Conservation (phyloP, 495 filamentous ascomycete genomes). For the Penicillium daleae region DNA sequence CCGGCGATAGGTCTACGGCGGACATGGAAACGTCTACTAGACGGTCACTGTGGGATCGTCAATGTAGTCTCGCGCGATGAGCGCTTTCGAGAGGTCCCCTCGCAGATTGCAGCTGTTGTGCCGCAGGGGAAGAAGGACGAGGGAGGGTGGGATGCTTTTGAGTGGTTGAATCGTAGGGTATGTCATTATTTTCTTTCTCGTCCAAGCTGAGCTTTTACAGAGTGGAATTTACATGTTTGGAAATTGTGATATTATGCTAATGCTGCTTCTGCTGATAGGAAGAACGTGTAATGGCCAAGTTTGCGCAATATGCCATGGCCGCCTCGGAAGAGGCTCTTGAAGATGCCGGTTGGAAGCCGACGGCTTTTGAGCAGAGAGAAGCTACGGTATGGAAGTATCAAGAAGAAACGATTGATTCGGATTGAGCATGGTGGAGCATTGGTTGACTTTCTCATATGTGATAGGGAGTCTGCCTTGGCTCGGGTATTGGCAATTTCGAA, state of each 20-base stretch:
- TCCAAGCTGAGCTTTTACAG: neutral
- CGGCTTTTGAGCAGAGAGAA: conserved; percentile 62
- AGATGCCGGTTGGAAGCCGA: conserved; percentile 81
- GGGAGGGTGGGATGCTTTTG: conserved; percentile 71
- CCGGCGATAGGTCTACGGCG: conserved; percentile 61
- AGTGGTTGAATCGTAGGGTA: conserved; percentile 71
- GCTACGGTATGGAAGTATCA: conserved; percentile 56
- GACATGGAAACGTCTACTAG: conserved; percentile 81
- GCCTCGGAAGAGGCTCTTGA: conserved; percentile 83
- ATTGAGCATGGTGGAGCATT: neutral
- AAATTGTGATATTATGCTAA: conserved; percentile 5
- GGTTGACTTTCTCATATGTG: neutral
- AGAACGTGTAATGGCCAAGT: conserved; percentile 84
- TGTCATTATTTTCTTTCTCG: conserved; percentile 8
- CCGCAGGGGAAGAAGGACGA: conserved; percentile 60
- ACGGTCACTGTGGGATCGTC: conserved; percentile 77
- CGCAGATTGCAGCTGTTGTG: conserved; percentile 82
- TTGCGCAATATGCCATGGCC: conserved; percentile 88
- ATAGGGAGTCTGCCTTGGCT: conserved; percentile 88
- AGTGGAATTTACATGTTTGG: neutral
- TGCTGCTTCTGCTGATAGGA: conserved; percentile 48
- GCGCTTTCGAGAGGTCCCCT: conserved; percentile 71
- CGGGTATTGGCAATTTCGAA: conserved; percentile 91
- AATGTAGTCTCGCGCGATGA: conserved; percentile 63
- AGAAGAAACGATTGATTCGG: too few relatives aligned